Percentiles rank a stretch among this genome's conserved stretches.
Conservation (phyloP, 2,329 filamentous ascomycete species). For the Pseudogymnoascus destructans region DNA sequence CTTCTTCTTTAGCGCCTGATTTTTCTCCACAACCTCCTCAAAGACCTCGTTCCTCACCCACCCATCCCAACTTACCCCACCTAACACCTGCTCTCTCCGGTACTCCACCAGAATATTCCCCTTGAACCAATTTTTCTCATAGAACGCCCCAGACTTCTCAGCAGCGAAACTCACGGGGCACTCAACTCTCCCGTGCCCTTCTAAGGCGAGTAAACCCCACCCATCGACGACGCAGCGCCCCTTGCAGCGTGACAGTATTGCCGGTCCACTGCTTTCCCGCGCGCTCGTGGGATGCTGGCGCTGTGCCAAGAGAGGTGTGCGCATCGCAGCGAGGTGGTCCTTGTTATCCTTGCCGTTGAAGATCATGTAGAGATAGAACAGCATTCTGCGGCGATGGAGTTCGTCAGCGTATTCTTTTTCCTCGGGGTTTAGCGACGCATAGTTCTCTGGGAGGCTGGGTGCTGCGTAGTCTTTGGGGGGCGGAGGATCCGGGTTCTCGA, state of each 20-base stretch:
- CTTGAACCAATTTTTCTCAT: background rate
- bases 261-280: constrained; percentile 24
- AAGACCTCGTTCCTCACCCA: constrained; percentile 21
- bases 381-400: constrained; percentile 21
- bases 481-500: constrained; percentile 28
- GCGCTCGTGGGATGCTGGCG: constrained; percentile 19
- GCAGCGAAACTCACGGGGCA: constrained; percentile 11
- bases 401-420: constrained; percentile 18
- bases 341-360: constrained; percentile 21
- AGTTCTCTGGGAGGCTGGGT: constrained; percentile 17
- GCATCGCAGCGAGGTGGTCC: constrained; percentile 21
- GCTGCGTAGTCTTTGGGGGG: constrained; percentile 21
- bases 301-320: constrained; percentile 17
- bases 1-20: background rate
- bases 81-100: constrained; percentile 16
- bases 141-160: constrained; percentile 13
- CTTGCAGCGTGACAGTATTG: constrained; percentile 22
- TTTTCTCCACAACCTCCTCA: constrained; percentile 14
- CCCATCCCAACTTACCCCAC: constrained; percentile 22
- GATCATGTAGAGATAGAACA: constrained; percentile 25
- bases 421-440: constrained; percentile 15
- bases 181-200: background rate
- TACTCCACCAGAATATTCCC: constrained; percentile 16
- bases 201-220: constrained; percentile 17
- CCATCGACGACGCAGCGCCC: constrained; percentile 18